Conservation (phyloP, 179 eudicot genomes). For the Spergularia azorica region DNA sequence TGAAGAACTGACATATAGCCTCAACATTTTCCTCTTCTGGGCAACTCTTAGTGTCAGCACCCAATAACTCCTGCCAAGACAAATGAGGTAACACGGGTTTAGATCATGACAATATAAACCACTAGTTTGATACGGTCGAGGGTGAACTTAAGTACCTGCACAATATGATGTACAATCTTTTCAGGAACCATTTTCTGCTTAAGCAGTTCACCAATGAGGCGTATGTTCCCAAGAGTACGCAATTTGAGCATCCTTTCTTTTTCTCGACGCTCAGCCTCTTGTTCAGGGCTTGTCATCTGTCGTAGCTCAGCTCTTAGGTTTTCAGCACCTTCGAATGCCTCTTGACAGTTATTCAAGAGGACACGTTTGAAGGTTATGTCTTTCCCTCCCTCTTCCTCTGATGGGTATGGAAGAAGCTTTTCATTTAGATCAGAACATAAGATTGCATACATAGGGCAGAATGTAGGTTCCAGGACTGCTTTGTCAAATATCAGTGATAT, state of each 20-base stretch:
- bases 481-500: conserved; percentile 93
- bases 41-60: conserved; percentile 65
- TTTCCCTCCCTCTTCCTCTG: conserved; percentile 85
- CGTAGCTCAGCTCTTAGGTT: conserved; percentile 72
- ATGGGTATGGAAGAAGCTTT: conserved; percentile 80
- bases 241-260: conserved; percentile 84
- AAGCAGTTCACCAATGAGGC: conserved; percentile 96
- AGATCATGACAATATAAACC: neutral
- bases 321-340: conserved; percentile 97
- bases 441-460: conserved; percentile 92
- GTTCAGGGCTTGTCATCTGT: conserved; percentile 83
- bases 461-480: conserved; percentile 97
- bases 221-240: conserved; percentile 97
- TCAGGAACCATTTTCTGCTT: conserved; percentile 99
- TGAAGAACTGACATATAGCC: conserved; percentile 91
- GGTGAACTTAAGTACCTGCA: conserved; percentile 52
- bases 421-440: conserved; percentile 84
- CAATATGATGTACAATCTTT: conserved; percentile 93
- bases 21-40: conserved; percentile 97
- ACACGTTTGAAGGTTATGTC: conserved; percentile 86
- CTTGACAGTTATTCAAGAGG: conserved; percentile 90
- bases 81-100: neutral
- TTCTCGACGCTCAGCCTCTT: conserved; percentile 86
- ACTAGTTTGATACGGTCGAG: neutral
- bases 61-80: conserved; percentile 71